Conservation (phyloP, 331 rosid species). For the Malus hybrid region DNA sequence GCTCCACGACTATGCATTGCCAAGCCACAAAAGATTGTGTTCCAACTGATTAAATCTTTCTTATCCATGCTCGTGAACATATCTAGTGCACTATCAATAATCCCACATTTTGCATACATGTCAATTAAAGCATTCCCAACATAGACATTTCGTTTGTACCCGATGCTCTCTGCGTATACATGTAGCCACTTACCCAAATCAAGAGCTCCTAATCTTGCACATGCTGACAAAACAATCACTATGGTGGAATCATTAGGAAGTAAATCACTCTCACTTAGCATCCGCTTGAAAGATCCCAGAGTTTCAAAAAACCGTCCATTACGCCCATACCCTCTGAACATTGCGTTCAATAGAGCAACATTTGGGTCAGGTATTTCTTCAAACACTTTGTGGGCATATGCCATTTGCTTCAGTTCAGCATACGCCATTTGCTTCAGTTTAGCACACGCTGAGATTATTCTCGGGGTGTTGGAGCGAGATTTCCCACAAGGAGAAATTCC, state of each 20-base stretch:
- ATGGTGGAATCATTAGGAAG: slow-evolving; percentile 44
- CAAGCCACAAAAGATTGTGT: slow-evolving; percentile 55
- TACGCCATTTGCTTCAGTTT: slow-evolving; percentile 21
- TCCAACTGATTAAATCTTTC: slow-evolving; percentile 69
- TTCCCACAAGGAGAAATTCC: too few species aligned
- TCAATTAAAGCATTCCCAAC: slow-evolving; percentile 72
- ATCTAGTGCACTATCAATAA: slow-evolving; percentile 38
- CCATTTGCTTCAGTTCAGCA: too few species aligned
- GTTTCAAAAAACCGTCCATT: slow-evolving; percentile 22
- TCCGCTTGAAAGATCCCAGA: slow-evolving; percentile 32
- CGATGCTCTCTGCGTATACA: slow-evolving; percentile 27
- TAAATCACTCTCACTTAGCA: slow-evolving; percentile 28
- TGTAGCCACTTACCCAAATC: slow-evolving; percentile 46
- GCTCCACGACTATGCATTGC: slow-evolving; percentile 40
- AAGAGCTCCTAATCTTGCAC: slow-evolving; percentile 49
- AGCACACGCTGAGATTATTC: slow-evolving; percentile 29
- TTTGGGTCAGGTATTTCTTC: slow-evolving; percentile 45
- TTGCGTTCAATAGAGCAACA: slow-evolving; percentile 52
- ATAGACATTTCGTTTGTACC: slow-evolving; percentile 29
- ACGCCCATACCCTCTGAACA: slow-evolving; percentile 43
- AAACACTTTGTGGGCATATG: slow-evolving; percentile 49
- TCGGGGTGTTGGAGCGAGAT: too few species aligned
- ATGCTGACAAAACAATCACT: slow-evolving; percentile 23
- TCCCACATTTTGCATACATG: slow-evolving; percentile 80
- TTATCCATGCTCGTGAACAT: slow-evolving; percentile 41